Percentiles rank a stretch among this genome's conserved stretches.
These are phyloP conservation scores for Fusarium illudens DNA, from an alignment of 2,329 filamentous ascomycete genomes.

Conservation along the genomic window DNA sequence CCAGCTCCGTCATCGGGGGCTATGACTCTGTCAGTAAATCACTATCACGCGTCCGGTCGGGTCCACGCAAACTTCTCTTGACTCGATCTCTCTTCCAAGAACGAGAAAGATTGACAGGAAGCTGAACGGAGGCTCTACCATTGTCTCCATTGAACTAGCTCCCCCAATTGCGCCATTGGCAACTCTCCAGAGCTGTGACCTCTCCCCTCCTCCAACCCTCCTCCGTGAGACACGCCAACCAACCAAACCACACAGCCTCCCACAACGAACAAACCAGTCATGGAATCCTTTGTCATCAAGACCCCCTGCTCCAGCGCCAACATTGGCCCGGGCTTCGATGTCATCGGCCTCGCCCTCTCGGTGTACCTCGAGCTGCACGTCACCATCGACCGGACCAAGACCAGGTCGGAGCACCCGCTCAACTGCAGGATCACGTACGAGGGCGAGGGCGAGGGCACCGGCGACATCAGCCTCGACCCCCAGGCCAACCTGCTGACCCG, in stretches of 20 bases:
- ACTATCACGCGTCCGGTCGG: constrained; percentile 15
- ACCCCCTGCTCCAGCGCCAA: constrained; percentile 96
- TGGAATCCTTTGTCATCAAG: constrained; percentile 74
- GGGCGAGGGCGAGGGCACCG: constrained; percentile 74
- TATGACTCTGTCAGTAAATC: constrained; percentile 13
- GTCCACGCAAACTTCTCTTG: constrained; percentile 5
- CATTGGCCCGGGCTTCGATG: constrained; percentile 97
- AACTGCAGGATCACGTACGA: constrained; percentile 95
- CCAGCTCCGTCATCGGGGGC: constrained; percentile 34
- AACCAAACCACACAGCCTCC: constrained; percentile 4
- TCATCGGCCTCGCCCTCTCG: constrained; percentile 93
- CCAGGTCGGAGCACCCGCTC: constrained; percentile 66
- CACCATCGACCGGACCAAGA: constrained; percentile 70
- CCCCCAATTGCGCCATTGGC: constrained; percentile 31
- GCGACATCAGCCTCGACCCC: constrained; percentile 82
- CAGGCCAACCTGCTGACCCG: constrained; percentile 92
- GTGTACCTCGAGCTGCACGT: constrained; percentile 92
- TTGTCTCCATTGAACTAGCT: constrained; percentile 12
- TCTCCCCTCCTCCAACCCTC: constrained; percentile 8
- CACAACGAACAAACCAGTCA: constrained; percentile 42
- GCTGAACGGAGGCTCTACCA: neutral
- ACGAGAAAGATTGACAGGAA: neutral
- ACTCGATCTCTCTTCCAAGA: constrained; percentile 5
- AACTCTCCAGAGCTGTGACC: constrained; percentile 13
- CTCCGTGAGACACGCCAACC: neutral